Evolutionary conservation across 2,329 filamentous ascomycete species (phyloP), one percentile per base, ranked within the genome.

Genomic region (Aspergillus novoparasiticus): DNA sequence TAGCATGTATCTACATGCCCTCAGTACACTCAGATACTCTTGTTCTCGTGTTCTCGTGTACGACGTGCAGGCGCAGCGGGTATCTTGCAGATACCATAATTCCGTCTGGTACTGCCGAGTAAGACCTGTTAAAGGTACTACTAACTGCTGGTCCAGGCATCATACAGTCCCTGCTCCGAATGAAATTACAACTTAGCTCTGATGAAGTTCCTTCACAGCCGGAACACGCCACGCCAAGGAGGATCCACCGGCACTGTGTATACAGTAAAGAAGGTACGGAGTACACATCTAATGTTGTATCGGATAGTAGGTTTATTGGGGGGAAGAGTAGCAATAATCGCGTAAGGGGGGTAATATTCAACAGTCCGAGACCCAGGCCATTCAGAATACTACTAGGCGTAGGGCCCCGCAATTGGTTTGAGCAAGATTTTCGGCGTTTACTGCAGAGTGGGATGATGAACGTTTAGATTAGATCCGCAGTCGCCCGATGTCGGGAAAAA

Each of bases 401-500:
- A 36, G 48, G 26, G 60, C 60, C 60, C 60, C 60, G 57, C 59
- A 58, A n/a, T 36, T n/a, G 55, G 23, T 41, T 48, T 59, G 50
- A 55, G 43, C 59, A 34, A 62, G 39, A 56, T 58, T 58, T 53
- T 56, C 41, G 53, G 53, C 23, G 34, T 26, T 57, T 46, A 61
- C 50, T 59, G 59, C 59, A 60, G 11, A 65, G 58, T 64, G 64
- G 58, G 58, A 63, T 63, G 60, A 61, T 64, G 54, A 56, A 64
- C 59, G 56, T 59, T 64, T 58, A 64, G 66, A 69, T 66, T 67
- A 69, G 66, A 71, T 70, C 69, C 64, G 63, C 64, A 61, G 54
- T 66, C 36, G 62, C 64, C 69, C 68, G 68, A 71, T 69, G 66
- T 69, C 68, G 67, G 68, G 51, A 68, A 46, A 46, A 46, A 45